Evolutionary conservation across 2,329 filamentous ascomycete species (phyloP).

Genomic region (Pseudocercospora ulei): DNA sequence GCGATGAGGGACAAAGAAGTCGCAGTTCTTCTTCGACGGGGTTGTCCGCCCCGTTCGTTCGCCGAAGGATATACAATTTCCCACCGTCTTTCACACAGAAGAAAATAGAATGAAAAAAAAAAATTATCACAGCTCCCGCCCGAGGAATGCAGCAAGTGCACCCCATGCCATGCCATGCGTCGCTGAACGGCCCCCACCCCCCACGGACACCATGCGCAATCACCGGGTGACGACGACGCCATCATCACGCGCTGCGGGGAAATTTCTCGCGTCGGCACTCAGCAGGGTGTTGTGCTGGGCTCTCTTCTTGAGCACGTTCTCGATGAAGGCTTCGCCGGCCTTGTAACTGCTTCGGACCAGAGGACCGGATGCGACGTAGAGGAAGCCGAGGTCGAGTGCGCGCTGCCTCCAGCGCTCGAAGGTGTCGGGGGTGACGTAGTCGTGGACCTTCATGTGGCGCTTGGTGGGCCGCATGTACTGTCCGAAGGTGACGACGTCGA

Average conservation of each 20-base stretch:
- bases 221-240: constrained; percentile 2
- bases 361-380: constrained; percentile 91
- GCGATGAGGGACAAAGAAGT: no score
- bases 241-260: constrained; percentile 20
- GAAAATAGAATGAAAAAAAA: no score
- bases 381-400: constrained; percentile 86
- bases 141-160: no score
- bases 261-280: constrained; percentile 29
- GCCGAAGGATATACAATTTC: no score
- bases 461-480: constrained; percentile 99
- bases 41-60: no score
- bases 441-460: constrained; percentile 90
- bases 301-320: constrained; percentile 89
- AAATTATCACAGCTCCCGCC: no score
- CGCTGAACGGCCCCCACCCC: neutral
- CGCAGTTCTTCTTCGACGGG: no score
- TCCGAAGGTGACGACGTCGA: constrained; percentile 97
- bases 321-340: constrained; percentile 95
- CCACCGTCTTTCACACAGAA: no score
- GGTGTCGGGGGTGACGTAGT: constrained; percentile 81
- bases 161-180: constrained; percentile 7
- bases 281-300: constrained; percentile 35
- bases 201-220: neutral
- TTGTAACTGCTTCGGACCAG: constrained; percentile 94
- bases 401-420: constrained; percentile 88